A percentile compares a stretch with the other conserved stretches of the same genome.
phyloP scores from a whole-genome alignment of 2,329 filamentous ascomycete species.

The Diaporthe citriasiana region DNA sequence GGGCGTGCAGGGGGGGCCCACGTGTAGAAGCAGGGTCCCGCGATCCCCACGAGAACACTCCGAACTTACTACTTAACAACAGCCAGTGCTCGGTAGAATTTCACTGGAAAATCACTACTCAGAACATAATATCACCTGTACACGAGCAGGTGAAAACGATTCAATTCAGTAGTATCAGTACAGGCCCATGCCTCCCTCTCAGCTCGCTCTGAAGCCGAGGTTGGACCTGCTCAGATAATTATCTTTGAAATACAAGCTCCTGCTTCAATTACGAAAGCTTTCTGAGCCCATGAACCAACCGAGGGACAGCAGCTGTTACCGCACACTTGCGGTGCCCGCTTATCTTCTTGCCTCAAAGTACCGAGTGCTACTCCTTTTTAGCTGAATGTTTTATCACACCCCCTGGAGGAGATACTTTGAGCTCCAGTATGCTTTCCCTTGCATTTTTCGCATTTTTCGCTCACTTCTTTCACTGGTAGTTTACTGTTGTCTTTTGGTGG shows the following conservation, averaged over 20 bases:
- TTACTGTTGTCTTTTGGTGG: not conserved
- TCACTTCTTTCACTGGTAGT: not conserved
- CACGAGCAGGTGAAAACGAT: not conserved
- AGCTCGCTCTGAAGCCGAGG: not conserved
- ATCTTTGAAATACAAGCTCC: not conserved
- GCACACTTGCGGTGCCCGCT: too few relatives aligned
- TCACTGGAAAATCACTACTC: conserved; percentile 23
- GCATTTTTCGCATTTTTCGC: conserved; percentile 18
- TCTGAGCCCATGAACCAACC: too few relatives aligned
- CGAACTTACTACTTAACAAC: not conserved
- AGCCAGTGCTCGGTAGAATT: not conserved
- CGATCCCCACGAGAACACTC: not conserved
- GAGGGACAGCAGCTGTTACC: accelerated
- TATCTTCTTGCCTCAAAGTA: not conserved
- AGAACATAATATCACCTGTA: not conserved
- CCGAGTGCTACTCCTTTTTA: not conserved
- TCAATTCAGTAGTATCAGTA: not conserved
- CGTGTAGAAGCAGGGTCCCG: too few relatives aligned
- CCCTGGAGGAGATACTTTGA: not conserved
- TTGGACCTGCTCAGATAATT: not conserved
- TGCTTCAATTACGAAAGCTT: not conserved
- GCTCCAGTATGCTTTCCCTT: not conserved
- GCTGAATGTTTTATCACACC: not conserved
- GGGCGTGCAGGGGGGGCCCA: not conserved
- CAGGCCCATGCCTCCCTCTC: not conserved